Evolutionary conservation across 1,139 yeast genomes (phyloP), one percentile per base, ranked within the genome.

Genomic region (Geotrichum restrictum): DNA sequence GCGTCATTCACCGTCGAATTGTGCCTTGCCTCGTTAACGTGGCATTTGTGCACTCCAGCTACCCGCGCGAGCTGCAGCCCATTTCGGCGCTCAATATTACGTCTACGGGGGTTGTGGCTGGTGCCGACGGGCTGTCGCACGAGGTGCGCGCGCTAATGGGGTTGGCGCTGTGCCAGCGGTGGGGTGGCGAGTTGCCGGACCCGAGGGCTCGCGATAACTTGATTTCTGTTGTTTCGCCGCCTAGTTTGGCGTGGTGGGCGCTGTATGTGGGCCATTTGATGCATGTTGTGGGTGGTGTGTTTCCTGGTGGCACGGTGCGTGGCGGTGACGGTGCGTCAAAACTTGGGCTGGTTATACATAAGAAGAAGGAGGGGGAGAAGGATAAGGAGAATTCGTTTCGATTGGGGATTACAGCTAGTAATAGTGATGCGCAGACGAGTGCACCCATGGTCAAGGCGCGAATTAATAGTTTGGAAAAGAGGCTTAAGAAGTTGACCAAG

Each of bases 161-260:
- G 0, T 74, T 83, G 37, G 85, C 87, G 1, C 69, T 83, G 24
- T 80, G 87, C 66, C 85, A 82, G 60, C 72, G 89, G 59, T 83
- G 88, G 88, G 88, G 88, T 33, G 86, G 84, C 1, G 86, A 82
- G 59, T 69, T 82, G n/a, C 83, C 86, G 10, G 78, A 76, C 44
- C 56, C 55, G 33, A 44, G 47, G 5, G 73, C 73, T 57, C 75
- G 76, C 58, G 70, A 72, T 22, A 64, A 68, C 16, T 64, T 81
- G 51, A 67, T 76, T 21, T 68, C 73, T 3, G 55, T 67, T 2
- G 63, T 69, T 2, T 56, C 54, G 10, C 65, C 66, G 2, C 62
- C 59, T 22, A 53, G 57, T 18, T 60, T 67, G 37, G 70, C 65
- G 6, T 82, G 84, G 79, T 83, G 88, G 88, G 82, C 86, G 1